Percentiles rank a stretch among this genome's conserved stretches.
Evolutionary conservation across 2,329 filamentous ascomycete species (phyloP).

Genomic region (Fusarium nygamai): DNA sequence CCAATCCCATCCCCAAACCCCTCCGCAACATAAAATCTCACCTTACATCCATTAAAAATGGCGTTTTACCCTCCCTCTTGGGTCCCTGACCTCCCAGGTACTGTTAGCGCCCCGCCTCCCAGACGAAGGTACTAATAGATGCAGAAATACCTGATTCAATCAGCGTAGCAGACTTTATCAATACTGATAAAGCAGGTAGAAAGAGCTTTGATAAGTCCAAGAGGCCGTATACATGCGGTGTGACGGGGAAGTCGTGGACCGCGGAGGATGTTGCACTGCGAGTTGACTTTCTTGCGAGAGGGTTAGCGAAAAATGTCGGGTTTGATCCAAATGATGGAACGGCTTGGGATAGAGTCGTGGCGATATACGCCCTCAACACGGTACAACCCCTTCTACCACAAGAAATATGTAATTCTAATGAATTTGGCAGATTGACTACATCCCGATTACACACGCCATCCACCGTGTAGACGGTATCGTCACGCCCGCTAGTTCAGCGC

Average conservation of each 20-base stretch:
- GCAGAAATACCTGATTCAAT: conserved; percentile 26
- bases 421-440: conserved; percentile 71
- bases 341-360: conserved; percentile 84
- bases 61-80: conserved; percentile 17
- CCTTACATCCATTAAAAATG: not conserved
- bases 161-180: conserved; percentile 81
- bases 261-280: conserved; percentile 70
- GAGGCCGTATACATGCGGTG: conserved; percentile 79
- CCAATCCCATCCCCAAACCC: not conserved
- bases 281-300: conserved; percentile 74
- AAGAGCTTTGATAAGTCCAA: conserved; percentile 69
- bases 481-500: conserved; percentile 78
- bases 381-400: conserved; percentile 50
- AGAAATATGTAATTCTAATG: not conserved
- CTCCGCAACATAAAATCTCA: accelerated
- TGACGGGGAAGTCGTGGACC: conserved; percentile 74
- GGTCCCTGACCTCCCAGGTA: conserved; percentile 19
- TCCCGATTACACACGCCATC: conserved; percentile 79
- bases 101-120: not conserved
- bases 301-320: conserved; percentile 70
- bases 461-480: conserved; percentile 78
- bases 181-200: conserved; percentile 55
- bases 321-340: conserved; percentile 75
- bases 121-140: accelerated
- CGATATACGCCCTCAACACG: conserved; percentile 80